Base-by-base conservation (phyloP, 2,329 filamentous ascomycete genomes). In the Colletotrichum cereale region DNA sequence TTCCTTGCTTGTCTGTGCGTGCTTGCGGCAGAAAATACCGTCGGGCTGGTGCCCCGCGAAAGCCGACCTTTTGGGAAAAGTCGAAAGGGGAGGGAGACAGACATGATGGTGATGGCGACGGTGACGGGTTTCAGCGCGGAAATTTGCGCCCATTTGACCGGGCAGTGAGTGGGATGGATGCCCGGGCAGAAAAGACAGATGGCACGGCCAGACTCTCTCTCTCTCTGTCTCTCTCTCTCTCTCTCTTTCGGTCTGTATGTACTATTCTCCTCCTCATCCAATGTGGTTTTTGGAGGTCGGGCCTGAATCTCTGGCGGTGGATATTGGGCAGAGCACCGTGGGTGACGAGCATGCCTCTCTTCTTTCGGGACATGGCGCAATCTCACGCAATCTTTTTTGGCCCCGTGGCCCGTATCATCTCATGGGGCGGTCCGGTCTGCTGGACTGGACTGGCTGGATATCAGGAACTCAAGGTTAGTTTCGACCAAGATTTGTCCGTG, bases 401-500 rank as follows among this genome's bases (percentile, higher is more conserved):
- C 55, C 66, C 48, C 31, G 16, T 40, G 31, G 21, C 53, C 52
- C 42, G 11, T 7, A 26, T 44, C 10, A 24, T 64, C 24, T 36
- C 42, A 16, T 21, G 8, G 16, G 55, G 21, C 58, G 42, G 5
- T 29, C 47, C 29, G 58, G 12, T 42, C 53, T 48, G 29, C 52
- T 64, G 67, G 67, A 31, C 34, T 56, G 38, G 63, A 31, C 34
- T 56, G 38, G 63, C 62, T 63, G 38, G 21, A 40, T 26, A 29
- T 62, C 56, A 50, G 63, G 52, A 47, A 36, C 56, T 56, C 26
- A 62, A 62, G 57, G 40, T 55, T 56, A 53, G 55, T 62, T 61
- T 70, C 55, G 67, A 66, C 62, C 24, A 48, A 70, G 53, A 55
- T 31, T 48, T 47, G 67, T 62, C 56, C 47, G 52, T 57, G 60